Conservation (phyloP, 768 basidiomycete genomes). For the Leccinum obscurum region DNA sequence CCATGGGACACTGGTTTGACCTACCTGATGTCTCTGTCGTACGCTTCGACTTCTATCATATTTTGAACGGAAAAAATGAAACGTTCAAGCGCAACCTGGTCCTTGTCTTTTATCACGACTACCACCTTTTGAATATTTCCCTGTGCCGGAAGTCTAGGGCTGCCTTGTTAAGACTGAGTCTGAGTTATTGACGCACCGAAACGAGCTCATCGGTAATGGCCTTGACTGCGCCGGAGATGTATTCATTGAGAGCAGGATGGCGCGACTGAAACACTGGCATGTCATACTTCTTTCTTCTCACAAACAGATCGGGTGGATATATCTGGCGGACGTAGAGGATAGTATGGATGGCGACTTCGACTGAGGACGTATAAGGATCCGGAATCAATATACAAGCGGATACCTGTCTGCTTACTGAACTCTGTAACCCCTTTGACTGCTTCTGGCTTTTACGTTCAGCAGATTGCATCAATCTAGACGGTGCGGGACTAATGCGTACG, state of each 20-base stretch:
- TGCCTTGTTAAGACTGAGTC: neutral
- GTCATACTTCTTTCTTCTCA: constrained; percentile 85
- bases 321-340: constrained; percentile 90
- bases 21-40: constrained; percentile 70
- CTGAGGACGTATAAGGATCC: constrained; percentile 41
- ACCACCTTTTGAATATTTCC: constrained; percentile 79
- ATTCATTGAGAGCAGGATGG: constrained; percentile 86
- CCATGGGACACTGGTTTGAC: constrained; percentile 1
- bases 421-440: constrained; percentile 64
- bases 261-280: constrained; percentile 91
- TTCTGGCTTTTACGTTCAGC: constrained; percentile 42
- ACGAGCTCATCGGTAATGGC: constrained; percentile 78
- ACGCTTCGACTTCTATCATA: constrained; percentile 71
- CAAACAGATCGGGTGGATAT: constrained; percentile 87
- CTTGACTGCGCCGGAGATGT: constrained; percentile 85
- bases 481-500: constrained; percentile 29
- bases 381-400: neutral
- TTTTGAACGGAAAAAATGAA: constrained; percentile 87
- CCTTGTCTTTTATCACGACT: constrained; percentile 80
- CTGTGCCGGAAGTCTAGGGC: constrained; percentile 37
- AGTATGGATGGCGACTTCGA: constrained; percentile 91
- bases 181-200: constrained; percentile 43
- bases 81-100: constrained; percentile 81
- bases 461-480: neutral
- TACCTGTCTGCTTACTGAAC: constrained; percentile 53